A percentile compares a stretch with the other conserved stretches of the same genome.
Conservation (phyloP, 306 rosid genomes). For the Neltuma alba region DNA sequence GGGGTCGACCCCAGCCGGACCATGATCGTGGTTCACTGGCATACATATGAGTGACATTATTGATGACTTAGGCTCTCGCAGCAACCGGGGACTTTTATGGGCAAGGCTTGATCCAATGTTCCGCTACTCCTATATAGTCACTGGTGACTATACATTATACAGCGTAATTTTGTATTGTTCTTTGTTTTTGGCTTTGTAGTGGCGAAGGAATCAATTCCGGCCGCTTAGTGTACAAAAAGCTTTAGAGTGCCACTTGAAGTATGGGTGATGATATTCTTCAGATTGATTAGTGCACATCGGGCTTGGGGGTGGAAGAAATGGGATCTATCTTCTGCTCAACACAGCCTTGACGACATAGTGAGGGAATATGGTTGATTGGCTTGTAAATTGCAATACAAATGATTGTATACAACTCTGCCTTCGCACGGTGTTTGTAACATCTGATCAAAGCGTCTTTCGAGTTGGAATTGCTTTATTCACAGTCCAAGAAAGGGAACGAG, state of each 20-base stretch:
- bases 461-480: conserved; percentile 13
- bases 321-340: conserved; percentile 37
- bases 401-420: conserved; percentile 20
- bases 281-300: conserved; percentile 44
- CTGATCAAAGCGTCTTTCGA: neutral
- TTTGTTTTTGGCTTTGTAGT: conserved; percentile 23
- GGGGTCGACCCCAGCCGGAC: conserved; percentile 98
- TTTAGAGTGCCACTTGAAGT: conserved; percentile 30
- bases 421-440: conserved; percentile 29
- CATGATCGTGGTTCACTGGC: conserved; percentile 96
- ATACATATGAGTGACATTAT: conserved; percentile 74
- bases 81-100: conserved; percentile 26
- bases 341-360: conserved; percentile 44
- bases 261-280: conserved; percentile 33
- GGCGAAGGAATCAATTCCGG: conserved; percentile 40
- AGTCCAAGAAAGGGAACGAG: neutral
- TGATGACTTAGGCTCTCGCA: conserved; percentile 30
- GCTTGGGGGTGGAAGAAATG: conserved; percentile 45
- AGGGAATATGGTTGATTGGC: conserved; percentile 43
- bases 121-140: conserved; percentile 23
- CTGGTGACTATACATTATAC: conserved; percentile 27
- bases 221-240: conserved; percentile 42
- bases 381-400: conserved; percentile 51
- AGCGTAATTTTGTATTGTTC: conserved; percentile 25
- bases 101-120: conserved; percentile 7